A percentile compares a stretch with the other conserved stretches of the same genome.
These are phyloP conservation scores for Debaryomyces subglobosus DNA, from an alignment of 1,139 yeast species.

Conservation along the genomic window DNA sequence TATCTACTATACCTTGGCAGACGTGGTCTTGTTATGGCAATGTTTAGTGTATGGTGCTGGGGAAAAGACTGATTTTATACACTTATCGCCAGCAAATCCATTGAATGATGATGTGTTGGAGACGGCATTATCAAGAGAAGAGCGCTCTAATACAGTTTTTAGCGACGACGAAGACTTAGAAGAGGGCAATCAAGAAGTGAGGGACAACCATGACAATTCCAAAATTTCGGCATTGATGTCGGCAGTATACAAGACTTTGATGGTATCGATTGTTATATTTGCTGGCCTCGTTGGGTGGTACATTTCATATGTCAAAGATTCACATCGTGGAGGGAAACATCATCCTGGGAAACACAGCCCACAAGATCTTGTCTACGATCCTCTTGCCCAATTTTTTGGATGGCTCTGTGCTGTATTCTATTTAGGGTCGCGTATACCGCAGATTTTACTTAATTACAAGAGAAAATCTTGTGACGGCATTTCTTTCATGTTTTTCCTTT, in stretches of 20 bases:
- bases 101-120: slow-evolving; percentile 68
- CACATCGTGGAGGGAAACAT: slow-evolving; percentile 24
- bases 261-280: slow-evolving; percentile 69
- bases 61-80: slow-evolving; percentile 64
- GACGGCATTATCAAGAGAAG: slow-evolving; percentile 51
- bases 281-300: slow-evolving; percentile 91
- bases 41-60: slow-evolving; percentile 73
- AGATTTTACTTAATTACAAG: slow-evolving; percentile 76
- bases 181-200: slow-evolving; percentile 10
- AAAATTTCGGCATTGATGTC: slow-evolving; percentile 23
- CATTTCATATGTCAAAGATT: slow-evolving; percentile 53
- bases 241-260: slow-evolving; percentile 54
- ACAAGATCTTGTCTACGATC: slow-evolving; percentile 56
- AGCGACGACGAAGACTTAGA: slow-evolving; percentile 14
- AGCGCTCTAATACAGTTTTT: slow-evolving; percentile 4
- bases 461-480: slow-evolving; percentile 93
- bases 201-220: not conserved
- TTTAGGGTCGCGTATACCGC: slow-evolving; percentile 88
- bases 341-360: slow-evolving; percentile 28
- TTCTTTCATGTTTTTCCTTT: slow-evolving; percentile 84
- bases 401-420: slow-evolving; percentile 88
- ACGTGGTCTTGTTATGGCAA: slow-evolving; percentile 77
- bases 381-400: slow-evolving; percentile 85
- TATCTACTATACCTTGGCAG: slow-evolving; percentile 89
- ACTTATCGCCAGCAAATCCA: slow-evolving; percentile 89